These are phyloP conservation scores for Saccharomycopsis sp. DNA, from an alignment of 805 yeast species.

Conservation along the genomic window DNA sequence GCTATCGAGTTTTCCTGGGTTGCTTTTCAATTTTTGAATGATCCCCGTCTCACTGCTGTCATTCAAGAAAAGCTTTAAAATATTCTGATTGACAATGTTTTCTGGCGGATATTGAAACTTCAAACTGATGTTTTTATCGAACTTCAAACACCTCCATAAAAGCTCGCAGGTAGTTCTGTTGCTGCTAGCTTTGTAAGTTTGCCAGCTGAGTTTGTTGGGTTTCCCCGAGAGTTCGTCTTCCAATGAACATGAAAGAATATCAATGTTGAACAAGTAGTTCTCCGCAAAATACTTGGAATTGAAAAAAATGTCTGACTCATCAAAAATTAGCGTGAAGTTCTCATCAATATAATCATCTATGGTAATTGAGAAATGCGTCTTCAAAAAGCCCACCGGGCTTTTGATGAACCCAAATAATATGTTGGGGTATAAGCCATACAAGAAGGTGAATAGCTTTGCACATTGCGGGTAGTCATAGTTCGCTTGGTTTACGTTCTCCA, in stretches of 20 bases:
- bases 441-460: slow-evolving; percentile 10
- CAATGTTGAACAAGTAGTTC: slow-evolving; percentile 13
- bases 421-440: slow-evolving; percentile 20
- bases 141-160: slow-evolving; percentile 19
- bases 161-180: slow-evolving; percentile 2
- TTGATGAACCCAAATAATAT: slow-evolving; percentile 8
- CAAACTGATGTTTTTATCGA: slow-evolving; percentile 13
- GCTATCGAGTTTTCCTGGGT: slow-evolving; percentile 6
- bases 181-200: slow-evolving; percentile 2
- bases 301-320: slow-evolving; percentile 10
- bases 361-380: slow-evolving; percentile 4
- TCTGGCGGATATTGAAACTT: slow-evolving; percentile 18
- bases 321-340: slow-evolving; percentile 7
- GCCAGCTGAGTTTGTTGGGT: not conserved
- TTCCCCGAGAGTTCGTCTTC: slow-evolving; percentile 11
- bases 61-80: slow-evolving; percentile 13
- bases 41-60: not conserved
- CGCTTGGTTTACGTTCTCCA: slow-evolving; percentile 1
- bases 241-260: slow-evolving; percentile 8
- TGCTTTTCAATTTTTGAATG: not conserved
- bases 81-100: slow-evolving; percentile 13
- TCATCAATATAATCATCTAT: slow-evolving; percentile 9
- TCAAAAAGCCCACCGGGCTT: slow-evolving; percentile 9
- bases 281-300: slow-evolving; percentile 9
- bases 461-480: slow-evolving; percentile 4